Conservation (phyloP, 2,329 filamentous ascomycete genomes). For the Fusarium equiseti region DNA sequence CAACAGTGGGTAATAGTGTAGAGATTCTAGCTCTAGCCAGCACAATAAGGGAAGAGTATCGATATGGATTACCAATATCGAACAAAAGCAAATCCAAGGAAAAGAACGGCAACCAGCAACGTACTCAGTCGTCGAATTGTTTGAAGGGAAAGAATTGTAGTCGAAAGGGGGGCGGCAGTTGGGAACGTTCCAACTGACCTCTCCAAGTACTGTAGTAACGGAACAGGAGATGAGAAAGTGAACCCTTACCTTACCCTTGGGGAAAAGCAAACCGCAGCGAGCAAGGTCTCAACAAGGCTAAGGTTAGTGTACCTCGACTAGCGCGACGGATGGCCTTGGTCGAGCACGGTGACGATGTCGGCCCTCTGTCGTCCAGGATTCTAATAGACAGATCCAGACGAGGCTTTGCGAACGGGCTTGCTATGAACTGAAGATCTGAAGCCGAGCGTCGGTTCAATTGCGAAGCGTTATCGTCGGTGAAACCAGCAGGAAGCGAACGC, state of each 20-base stretch:
- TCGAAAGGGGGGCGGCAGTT: slow-evolving; percentile 42
- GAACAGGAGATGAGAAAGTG: slow-evolving; percentile 44
- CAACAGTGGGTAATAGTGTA: slow-evolving; percentile 28
- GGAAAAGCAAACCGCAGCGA: slow-evolving; percentile 45
- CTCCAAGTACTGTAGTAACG: slow-evolving; percentile 38
- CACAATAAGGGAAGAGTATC: slow-evolving; percentile 23
- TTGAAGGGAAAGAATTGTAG: slow-evolving; percentile 35
- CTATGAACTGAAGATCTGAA: slow-evolving; percentile 20
- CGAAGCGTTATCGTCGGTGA: slow-evolving; percentile 22
- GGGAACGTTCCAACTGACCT: slow-evolving; percentile 40
- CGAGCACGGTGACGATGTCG: slow-evolving; percentile 45
- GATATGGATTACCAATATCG: slow-evolving; percentile 2
- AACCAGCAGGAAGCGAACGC: slow-evolving; percentile 19
- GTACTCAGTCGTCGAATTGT: slow-evolving; percentile 37
- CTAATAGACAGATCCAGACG: slow-evolving; percentile 41
- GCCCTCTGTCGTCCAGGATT: slow-evolving; percentile 37
- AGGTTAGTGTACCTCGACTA: slow-evolving; percentile 42
- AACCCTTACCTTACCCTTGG: slow-evolving; percentile 45
- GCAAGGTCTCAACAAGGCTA: slow-evolving; percentile 39
- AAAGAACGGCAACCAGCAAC: slow-evolving; percentile 37
- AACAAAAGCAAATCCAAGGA: slow-evolving; percentile 21
- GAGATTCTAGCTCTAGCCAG: slow-evolving; percentile 22
- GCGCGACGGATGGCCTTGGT: slow-evolving; percentile 38
- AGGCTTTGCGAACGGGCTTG: slow-evolving; percentile 32
- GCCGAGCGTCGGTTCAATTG: slow-evolving; percentile 24